Evolutionary conservation across 306 rosid species (phyloP), one percentile per base, ranked within the genome.

Genomic region (Cucurbita maxima): DNA sequence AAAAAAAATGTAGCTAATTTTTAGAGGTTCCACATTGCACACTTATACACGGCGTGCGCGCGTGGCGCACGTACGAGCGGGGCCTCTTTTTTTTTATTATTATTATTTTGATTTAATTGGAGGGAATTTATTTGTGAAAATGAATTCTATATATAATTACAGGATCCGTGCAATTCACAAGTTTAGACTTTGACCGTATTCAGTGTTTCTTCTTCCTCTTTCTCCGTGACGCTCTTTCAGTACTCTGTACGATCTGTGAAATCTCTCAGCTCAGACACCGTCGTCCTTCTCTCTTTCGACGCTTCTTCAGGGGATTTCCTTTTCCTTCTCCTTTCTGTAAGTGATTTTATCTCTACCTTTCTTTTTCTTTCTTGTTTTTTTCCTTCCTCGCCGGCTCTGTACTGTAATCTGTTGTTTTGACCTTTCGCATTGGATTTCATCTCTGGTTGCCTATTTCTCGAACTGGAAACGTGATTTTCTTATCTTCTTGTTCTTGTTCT

Each of bases 61-160:
- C 72, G 54, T 37, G 52, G 36, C 71, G 40, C 72, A 63, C 78
- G 78, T 76, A 76, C 43, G 62, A 76, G 57, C 25, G 34, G 44
- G 58, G 10, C 16, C 66, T 38, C 51, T 20, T 4, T 52, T 13
- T 15, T 59, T 38, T 25, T 5, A 37, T 0, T 12, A 19, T 16
- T 43, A 69, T 8, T 48, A 72, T 69, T 67, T 10, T 30, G 0
- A 19, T 63, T 22, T 8, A 50, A 44, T 36, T 76, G 62, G 47
- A 57, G 64, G 19, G 50, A 66, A 76, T 76, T 80, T 82, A 76
- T 80, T 18, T 63, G 96, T 86, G 88, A 86, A 79, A 71, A 44
- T 72, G 0, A 7, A 30, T 60, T 85, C 96, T 90, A 86, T 89
- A 86, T 89, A 85, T 91, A 89, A 84, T 79, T 84, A 85, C 75